These are phyloP conservation scores for Phytophthora pisi DNA, from an alignment of 352 stramenopile genomes.

Conservation along the genomic window DNA sequence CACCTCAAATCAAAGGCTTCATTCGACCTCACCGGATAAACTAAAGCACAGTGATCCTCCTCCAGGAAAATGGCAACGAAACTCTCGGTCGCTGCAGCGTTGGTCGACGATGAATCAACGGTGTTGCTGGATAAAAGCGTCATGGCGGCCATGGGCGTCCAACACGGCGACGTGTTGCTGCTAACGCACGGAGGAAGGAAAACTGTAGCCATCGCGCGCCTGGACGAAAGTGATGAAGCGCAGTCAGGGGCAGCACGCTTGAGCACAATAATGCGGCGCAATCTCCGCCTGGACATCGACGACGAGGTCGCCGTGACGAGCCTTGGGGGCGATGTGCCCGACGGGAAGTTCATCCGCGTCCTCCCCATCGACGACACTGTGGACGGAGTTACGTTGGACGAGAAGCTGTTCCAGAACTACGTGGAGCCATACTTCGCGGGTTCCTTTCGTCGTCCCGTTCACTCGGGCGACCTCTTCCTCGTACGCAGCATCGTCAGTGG, in stretches of 20 bases:
- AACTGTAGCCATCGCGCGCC: constrained; percentile 16
- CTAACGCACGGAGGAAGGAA: constrained; percentile 20
- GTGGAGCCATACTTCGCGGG: constrained; percentile 25
- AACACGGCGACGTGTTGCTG: constrained; percentile 25
- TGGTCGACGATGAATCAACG: constrained; percentile 19
- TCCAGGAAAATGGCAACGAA: constrained; percentile 14
- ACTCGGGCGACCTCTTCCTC: constrained; percentile 24
- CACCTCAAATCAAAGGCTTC: neutral
- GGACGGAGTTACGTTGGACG: constrained; percentile 14
- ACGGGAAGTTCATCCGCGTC: constrained; percentile 22
- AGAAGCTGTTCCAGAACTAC: constrained; percentile 32
- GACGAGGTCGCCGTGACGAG: constrained; percentile 20
- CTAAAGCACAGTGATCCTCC: neutral
- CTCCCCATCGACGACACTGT: constrained; percentile 30
- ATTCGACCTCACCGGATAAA: neutral
- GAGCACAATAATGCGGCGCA: constrained; percentile 32
- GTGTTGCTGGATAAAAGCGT: constrained; percentile 19
- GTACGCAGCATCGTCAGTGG: constrained; percentile 1
- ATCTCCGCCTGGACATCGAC: constrained; percentile 20
- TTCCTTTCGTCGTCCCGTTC: constrained; percentile 22
- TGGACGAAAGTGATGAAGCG: constrained; percentile 29
- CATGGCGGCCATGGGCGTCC: constrained; percentile 19
- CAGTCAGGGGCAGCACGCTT: constrained; percentile 12
- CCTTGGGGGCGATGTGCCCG: constrained; percentile 22
- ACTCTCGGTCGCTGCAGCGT: constrained; percentile 20